Base-by-base conservation (phyloP, 495 filamentous ascomycete genomes). In the Tuber umbilicatum region DNA sequence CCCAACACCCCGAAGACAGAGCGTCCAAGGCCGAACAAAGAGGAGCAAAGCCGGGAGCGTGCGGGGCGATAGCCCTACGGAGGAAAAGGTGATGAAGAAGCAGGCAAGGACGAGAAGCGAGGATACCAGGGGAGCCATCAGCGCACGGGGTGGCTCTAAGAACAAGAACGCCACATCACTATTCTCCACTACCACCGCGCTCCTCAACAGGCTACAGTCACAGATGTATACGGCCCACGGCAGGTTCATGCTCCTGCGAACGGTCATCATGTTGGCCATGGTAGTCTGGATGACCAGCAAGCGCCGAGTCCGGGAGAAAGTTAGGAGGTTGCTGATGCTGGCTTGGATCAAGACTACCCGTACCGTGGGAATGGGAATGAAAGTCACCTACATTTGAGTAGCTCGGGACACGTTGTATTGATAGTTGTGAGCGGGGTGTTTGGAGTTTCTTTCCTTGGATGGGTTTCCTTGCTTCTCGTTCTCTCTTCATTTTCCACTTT, bases 321-420 rank as follows among this genome's bases (percentile, higher is more conserved):
- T 97, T 40, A 85, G 88, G 74, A 86, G 89, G 74, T 85, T 92
- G 43, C 82, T 94, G 64, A 88, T 87, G 70, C 83, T 86, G 41
- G 89, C 89, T 37, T 97, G 94, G 95, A 87, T 89, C 42, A 98
- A 97, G 84, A 85, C 97, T 12, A 89, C 86, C 76, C 86, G 89
- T 47, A 99, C 95, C 0, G 90, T 94, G 23, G 94, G 94, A 0
- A 97, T 98, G 94, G 95, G 96, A 1, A 92, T 97, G 71, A 98
- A 97, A 85, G 94, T 99, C 80, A 96, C 91, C 84, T 99, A 99
- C 86, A 95, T 99, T 73, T 97, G 55, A 79, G 37, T 38, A n/a
- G 23, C 19, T 35, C 27, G 5, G 47, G 47, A 45, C 23, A 39
- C 43, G 4, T 27, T 71, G 50, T 73, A 69, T 71, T 75, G 70